phyloP scores from a whole-genome alignment of 2,329 filamentous ascomycete species.

The Apiospora aurea region DNA sequence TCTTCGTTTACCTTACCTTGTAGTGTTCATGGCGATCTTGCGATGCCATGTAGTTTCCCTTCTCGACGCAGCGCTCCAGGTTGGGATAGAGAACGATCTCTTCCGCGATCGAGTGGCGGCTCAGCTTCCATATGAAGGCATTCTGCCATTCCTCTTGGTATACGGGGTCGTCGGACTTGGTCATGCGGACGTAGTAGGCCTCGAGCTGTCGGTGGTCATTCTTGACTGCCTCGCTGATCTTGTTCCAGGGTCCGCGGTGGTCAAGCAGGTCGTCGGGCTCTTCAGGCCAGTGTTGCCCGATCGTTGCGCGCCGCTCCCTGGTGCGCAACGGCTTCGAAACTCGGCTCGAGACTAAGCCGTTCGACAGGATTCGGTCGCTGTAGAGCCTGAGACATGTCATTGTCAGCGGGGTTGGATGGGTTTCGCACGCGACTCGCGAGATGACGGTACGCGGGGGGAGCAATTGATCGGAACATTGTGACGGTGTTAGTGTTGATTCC shows the following conservation, averaged over 20 bases:
- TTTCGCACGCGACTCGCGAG: not conserved
- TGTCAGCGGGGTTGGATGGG: not conserved
- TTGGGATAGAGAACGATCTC: slow-evolving; percentile 57
- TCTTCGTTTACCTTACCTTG: slow-evolving; percentile 17
- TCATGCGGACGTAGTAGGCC: slow-evolving; percentile 50
- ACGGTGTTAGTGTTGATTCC: not conserved
- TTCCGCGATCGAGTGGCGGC: slow-evolving; percentile 58
- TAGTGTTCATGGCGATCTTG: slow-evolving; percentile 43
- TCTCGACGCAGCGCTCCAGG: slow-evolving; percentile 48
- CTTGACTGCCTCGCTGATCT: slow-evolving; percentile 24
- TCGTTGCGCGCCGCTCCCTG: not conserved
- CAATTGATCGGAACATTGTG: not conserved
- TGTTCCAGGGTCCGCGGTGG: slow-evolving; percentile 15
- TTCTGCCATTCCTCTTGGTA: slow-evolving; percentile 54
- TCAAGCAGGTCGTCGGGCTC: not conserved
- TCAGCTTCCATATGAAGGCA: slow-evolving; percentile 59
- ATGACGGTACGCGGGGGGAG: not conserved
- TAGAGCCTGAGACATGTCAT: not conserved
- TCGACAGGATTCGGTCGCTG: slow-evolving; percentile 16
- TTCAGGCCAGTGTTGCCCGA: not conserved
- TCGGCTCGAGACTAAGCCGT: slow-evolving; percentile 6
- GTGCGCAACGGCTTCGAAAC: not conserved
- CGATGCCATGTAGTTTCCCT: slow-evolving; percentile 48
- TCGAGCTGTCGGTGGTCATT: slow-evolving; percentile 38
- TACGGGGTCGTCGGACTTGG: slow-evolving; percentile 49